These are phyloP conservation scores for Kondoa subrosea DNA, from an alignment of 768 basidiomycete genomes.

Conservation along the genomic window DNA sequence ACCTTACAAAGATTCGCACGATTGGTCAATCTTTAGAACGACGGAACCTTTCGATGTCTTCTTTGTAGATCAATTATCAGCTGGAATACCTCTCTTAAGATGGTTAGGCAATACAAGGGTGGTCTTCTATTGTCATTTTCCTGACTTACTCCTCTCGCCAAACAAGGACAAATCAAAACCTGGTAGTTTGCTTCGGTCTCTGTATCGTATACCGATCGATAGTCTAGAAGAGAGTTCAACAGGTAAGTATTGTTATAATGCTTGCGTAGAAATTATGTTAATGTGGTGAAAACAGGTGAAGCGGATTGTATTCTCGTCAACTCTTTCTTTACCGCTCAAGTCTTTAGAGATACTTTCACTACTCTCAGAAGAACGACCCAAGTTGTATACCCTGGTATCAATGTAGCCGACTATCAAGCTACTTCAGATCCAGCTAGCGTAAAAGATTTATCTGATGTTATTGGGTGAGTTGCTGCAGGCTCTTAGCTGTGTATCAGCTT, in stretches of 20 bases:
- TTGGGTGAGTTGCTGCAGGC: background rate
- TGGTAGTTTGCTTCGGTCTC: conserved; percentile 47
- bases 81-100: conserved; percentile 69
- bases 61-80: conserved; percentile 88
- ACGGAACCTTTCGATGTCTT: conserved; percentile 48
- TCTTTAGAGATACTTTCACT: conserved; percentile 59
- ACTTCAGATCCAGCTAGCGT: background rate
- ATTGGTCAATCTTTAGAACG: background rate
- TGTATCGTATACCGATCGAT: conserved; percentile 82
- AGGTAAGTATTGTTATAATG: conserved; percentile 30
- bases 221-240: conserved; percentile 78
- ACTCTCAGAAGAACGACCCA: conserved; percentile 46
- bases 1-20: background rate
- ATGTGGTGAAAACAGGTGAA: conserved; percentile 42
- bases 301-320: conserved; percentile 83
- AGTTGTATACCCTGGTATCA: conserved; percentile 94
- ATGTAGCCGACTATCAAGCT: conserved; percentile 48
- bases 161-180: conserved; percentile 30
- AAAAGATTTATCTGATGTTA: conserved; percentile 13
- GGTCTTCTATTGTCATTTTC: conserved; percentile 96
- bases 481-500: background rate
- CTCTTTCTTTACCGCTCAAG: conserved; percentile 68
- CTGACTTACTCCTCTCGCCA: conserved; percentile 60
- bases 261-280: background rate
- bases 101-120: conserved; percentile 53